These are phyloP conservation scores for Hibiscus trionum DNA, from an alignment of 345 rosid species.

Conservation along the genomic window DNA sequence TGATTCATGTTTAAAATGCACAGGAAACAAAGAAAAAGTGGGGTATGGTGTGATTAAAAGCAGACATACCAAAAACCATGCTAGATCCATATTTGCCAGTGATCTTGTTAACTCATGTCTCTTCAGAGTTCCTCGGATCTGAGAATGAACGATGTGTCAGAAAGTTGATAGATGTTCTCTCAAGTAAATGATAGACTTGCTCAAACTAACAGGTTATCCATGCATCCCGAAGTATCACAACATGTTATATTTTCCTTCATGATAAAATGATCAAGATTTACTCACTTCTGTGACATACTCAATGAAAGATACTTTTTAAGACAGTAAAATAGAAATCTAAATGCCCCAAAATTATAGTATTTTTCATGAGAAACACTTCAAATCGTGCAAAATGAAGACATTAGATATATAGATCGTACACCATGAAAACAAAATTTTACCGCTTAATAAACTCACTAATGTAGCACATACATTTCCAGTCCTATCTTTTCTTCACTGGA, in stretches of 20 bases:
- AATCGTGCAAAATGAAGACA: neutral
- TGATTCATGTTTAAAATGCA: neutral
- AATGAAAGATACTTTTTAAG: neutral
- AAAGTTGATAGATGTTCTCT: neutral
- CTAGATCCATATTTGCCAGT: conserved; percentile 35
- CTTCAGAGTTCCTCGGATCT: conserved; percentile 40
- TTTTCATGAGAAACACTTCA: neutral
- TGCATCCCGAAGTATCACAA: neutral
- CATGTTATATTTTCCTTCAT: neutral
- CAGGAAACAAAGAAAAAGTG: neutral
- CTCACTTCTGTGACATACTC: neutral
- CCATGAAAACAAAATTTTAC: neutral
- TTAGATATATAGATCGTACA: too few species aligned
- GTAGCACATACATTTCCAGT: too few species aligned
- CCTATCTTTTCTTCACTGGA: too few species aligned
- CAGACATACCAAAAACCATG: conserved; percentile 42
- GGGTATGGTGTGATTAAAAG: neutral
- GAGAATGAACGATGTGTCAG: neutral
- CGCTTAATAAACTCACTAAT: neutral
- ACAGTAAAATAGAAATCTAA: neutral
- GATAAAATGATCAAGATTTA: neutral
- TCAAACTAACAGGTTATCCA: neutral
- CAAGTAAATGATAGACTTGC: neutral
- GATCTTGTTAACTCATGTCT: conserved; percentile 33
- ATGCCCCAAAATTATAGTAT: neutral